phyloP scores from a whole-genome alignment of 345 rosid genomes.

The Reutealis trisperma region DNA sequence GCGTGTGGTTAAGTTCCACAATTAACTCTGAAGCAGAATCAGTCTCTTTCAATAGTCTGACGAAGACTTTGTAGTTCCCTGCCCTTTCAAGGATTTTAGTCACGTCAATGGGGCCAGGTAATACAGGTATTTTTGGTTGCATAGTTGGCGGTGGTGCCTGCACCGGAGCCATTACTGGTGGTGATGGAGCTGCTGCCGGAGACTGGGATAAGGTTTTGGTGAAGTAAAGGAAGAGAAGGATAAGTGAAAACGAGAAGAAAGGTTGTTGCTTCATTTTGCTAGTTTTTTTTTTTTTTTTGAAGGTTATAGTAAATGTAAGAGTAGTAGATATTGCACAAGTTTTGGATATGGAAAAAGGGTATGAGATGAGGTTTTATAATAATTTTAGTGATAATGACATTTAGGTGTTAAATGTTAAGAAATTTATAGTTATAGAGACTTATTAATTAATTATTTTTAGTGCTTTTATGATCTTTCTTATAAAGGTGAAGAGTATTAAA shows the following conservation, averaged over 20 bases:
- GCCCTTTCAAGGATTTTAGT: slow-evolving; percentile 13
- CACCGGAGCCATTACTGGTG: background rate
- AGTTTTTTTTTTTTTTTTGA: background rate
- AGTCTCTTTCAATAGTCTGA: slow-evolving; percentile 11
- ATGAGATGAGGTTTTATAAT: slow-evolving; percentile 14
- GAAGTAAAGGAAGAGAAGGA: slow-evolving; percentile 7
- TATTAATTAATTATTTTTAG: background rate
- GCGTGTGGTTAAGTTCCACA: slow-evolving; percentile 9
- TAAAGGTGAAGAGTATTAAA: background rate
- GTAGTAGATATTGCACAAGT: background rate
- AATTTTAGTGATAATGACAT: background rate
- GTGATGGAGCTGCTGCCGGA: slow-evolving; percentile 14
- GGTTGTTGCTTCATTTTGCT: slow-evolving; percentile 15
- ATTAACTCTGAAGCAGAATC: background rate
- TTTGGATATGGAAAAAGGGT: background rate
- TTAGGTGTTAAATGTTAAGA: background rate
- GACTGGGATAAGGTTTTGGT: slow-evolving; percentile 8
- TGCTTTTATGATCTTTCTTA: background rate
- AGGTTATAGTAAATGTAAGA: too few relatives aligned
- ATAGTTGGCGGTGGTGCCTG: background rate
- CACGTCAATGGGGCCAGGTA: background rate
- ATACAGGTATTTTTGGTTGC: background rate
- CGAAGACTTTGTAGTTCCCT: slow-evolving; percentile 5
- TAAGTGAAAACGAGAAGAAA: background rate
- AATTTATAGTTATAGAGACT: too few relatives aligned